Base-by-base conservation (phyloP, 305 asterid genomes). In the Rubia peregrina region DNA sequence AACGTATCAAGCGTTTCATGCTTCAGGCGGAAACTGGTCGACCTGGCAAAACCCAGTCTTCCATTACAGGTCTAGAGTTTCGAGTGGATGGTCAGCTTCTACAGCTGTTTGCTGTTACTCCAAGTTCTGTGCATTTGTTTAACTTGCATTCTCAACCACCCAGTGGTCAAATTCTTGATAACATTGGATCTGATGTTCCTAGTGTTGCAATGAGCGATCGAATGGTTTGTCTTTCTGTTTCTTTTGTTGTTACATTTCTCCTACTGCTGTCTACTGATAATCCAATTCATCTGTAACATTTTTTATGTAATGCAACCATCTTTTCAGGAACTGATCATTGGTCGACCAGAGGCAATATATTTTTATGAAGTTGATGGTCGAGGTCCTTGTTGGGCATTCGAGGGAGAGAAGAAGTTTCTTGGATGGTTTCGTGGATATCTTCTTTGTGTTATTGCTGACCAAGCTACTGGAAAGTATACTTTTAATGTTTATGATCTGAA, bases 301-400 rank as follows among this genome's bases (percentile, higher is more conserved):
- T 33, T 65, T 41, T 56, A 55, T 40, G 40, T 7, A n/a, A 48
- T 30, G 65, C 62, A 73, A 49, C 36, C 77, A 59, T 67, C 60
- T 60, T 80, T 74, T 79, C 82, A 93, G 98, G 97, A 91, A 83
- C 85, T 94, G 81, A 91, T 94, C 72, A 84, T 94, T 74, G 99
- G 99, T 77, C 95, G 96, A 65, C 86, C 87, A 42, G 99, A 94
- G 90, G 99, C 98, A 61, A 86, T 94, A 67, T 94, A 87, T 82
- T 94, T 94, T 74, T 94, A 89, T 78, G 96, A 94, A 80, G 91
- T 88, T 80, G 99, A 94, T 82, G 99, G 99, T 33, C 91, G 99
- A 62, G 99, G 99, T 72, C 99, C 97, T 71, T 94, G 99, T 80
- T 94, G 98, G 98, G 97, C 99, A 56, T 91, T 94, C 81, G 98